A percentile compares a stretch with the other conserved stretches of the same genome.
phyloP scores from a whole-genome alignment of 106 monocot species.

The Dendrobium officinale region DNA sequence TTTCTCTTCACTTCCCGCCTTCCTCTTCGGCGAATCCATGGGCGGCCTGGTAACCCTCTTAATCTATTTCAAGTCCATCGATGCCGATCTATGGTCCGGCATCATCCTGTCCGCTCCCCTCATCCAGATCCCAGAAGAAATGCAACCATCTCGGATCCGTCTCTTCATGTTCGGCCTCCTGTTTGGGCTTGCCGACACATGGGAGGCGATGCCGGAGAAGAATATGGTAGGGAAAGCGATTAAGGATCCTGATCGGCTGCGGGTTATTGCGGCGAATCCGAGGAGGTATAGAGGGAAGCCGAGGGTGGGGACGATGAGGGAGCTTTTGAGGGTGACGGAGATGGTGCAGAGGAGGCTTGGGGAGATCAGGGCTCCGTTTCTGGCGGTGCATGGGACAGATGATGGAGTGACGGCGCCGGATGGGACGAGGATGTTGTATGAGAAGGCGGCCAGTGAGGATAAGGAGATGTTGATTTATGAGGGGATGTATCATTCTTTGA shows the following conservation, averaged over 20 bases:
- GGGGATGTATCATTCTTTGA: slow-evolving; percentile 57
- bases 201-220: slow-evolving; percentile 88
- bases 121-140: slow-evolving; percentile 80
- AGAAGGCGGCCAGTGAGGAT: slow-evolving; percentile 46
- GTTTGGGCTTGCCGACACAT: slow-evolving; percentile 82
- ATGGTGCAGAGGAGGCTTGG: slow-evolving; percentile 45
- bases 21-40: slow-evolving; percentile 94
- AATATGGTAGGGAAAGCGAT: slow-evolving; percentile 89
- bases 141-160: slow-evolving; percentile 67
- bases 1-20: slow-evolving; percentile 50
- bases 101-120: slow-evolving; percentile 89
- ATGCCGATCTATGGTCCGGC: slow-evolving; percentile 59
- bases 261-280: slow-evolving; percentile 78
- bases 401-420: slow-evolving; percentile 53
- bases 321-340: slow-evolving; percentile 49
- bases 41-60: slow-evolving; percentile 70
- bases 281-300: slow-evolving; percentile 61
- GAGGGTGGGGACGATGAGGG: slow-evolving; percentile 93
- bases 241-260: slow-evolving; percentile 55
- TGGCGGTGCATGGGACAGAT: slow-evolving; percentile 48
- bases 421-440: slow-evolving; percentile 59
- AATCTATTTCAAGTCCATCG: slow-evolving; percentile 59
- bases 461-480: slow-evolving; percentile 51
- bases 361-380: slow-evolving; percentile 60
- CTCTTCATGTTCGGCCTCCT: slow-evolving; percentile 79